Evolutionary conservation across 2,329 filamentous ascomycete species (phyloP), one percentile per base, ranked within the genome.

Genomic region (Paraconiothyrium brasiliense): DNA sequence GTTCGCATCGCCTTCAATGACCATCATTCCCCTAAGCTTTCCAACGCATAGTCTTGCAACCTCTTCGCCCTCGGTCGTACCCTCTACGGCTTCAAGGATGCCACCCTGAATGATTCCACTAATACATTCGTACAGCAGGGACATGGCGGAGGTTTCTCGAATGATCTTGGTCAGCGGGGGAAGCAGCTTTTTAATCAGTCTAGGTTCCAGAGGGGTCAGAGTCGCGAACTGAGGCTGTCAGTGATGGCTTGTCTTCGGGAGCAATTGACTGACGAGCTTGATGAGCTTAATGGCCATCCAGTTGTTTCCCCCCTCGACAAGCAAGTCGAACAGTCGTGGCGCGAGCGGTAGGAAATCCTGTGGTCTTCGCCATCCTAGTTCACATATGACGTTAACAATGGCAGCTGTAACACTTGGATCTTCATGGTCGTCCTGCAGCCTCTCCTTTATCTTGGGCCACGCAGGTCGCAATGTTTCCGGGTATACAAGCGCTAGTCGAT

Each of bases 271-370:
- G 78, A 94, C 92, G 65, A 99, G 86, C 81, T 99, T 99, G 78
- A 99, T 98, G 65, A 99, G 88, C 78, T 99, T 99, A 76, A 99
- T 99, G 61, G 94, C 94, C 94, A 99, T 98, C 95, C 95, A 99
- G 79, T 99, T 99, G 79, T 99, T 98, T 41, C 91, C 91, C 59
- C 93, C 90, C 63, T 96, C 91, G 13, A 97, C 94, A 30, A 99
- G 83, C 20, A 99, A 85, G 75, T 97, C 94, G 72, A 98, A 99
- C 30, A 99, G 81, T 61, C 95, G 86, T 9, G 95, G 95, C 0
- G 95, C 95, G 34, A 99, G 84, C 14, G 95, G 92, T 34, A 99
- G 83, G 71, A 98, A 98, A 78, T 99, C 95, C 68, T 94, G 90
- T 4, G 95, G 95, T 68, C 95, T 86, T 69, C 95, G 88, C 92